Conservation (phyloP, 169 alveolate genomes). For the Eimeria tenella region DNA sequence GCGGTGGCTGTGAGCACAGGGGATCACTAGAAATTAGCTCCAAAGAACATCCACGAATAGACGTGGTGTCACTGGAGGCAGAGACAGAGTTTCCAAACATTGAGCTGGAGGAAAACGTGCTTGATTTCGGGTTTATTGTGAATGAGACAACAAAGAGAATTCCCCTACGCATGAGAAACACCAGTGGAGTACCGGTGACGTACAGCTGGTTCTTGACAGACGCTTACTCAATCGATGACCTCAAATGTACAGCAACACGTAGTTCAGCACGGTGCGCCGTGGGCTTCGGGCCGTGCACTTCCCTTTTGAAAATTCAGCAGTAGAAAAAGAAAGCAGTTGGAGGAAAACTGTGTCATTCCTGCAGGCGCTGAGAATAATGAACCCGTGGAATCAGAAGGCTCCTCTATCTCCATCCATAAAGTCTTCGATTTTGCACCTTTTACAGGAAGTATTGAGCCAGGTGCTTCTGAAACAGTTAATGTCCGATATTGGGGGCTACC, state of each 20-base stretch:
- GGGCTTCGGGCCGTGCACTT: not conserved
- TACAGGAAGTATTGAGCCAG: slow-evolving; percentile 92
- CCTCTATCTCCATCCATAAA: slow-evolving; percentile 89
- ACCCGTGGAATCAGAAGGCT: slow-evolving; percentile 4
- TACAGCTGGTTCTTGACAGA: slow-evolving; percentile 94
- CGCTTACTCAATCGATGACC: slow-evolving; percentile 15
- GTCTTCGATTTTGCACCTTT: slow-evolving; percentile 95
- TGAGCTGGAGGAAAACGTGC: slow-evolving; percentile 85
- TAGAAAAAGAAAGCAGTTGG: not conserved
- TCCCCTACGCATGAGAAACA: slow-evolving; percentile 88
- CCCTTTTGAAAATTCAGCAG: not conserved
- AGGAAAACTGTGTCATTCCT: not conserved
- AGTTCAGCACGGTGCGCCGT: not conserved
- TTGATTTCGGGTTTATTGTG: slow-evolving; percentile 95
- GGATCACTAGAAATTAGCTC: slow-evolving; percentile 87
- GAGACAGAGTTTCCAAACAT: slow-evolving; percentile 95
- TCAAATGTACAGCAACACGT: slow-evolving; percentile 4
- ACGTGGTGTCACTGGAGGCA: slow-evolving; percentile 91
- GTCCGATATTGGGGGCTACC: slow-evolving; percentile 92
- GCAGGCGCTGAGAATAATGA: slow-evolving; percentile 51
- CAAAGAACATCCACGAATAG: slow-evolving; percentile 95
- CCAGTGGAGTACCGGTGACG: slow-evolving; percentile 90
- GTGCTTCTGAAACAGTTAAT: slow-evolving; percentile 91
- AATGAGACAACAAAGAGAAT: slow-evolving; percentile 84
- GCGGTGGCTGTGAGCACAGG: slow-evolving; percentile 39